Base-by-base conservation (phyloP, 371 early-diverging fungal species). In the Zancudomyces culisetae region DNA sequence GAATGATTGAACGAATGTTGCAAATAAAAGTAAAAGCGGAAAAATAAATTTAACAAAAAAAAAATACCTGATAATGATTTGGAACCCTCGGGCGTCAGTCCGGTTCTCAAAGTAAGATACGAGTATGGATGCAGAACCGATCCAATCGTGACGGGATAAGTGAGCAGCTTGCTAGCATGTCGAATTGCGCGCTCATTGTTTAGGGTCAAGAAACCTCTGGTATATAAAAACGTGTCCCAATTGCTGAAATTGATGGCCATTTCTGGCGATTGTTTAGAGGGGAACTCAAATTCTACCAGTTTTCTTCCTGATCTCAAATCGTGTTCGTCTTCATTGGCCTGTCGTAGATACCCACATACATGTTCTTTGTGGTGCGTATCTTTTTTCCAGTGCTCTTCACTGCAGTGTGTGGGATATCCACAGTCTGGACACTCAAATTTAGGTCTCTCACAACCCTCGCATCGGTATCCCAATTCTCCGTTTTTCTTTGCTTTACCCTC, bases 351-450 rank as follows among this genome's bases (percentile, higher is more conserved):
- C 8, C 57, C 57, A 60, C 87, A 85, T 45, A 72, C 60, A 52
- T 62, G 55, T 13, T 49, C 56, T 56, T 81, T 80, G 8, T 76
- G 70, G 23, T 65, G 65, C 49, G 63, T 63, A 40, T 78, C 85
- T 56, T 64, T 59, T 28, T 69, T 54, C 71, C 83, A 83, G 64
- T 87, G 87, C 49, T 78, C 75, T 52, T 77, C 73, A 51, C 73
- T 71, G 60, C 87, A 87, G 58, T 87, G 87, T 6, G 87, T 87
- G 40, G 87, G 85, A 51, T 79, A 81, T 24, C 87, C 87, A 61
- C 87, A 87, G 45, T 80, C 78, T 13, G 85, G 81, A 58, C 87
- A 87, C 59, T 80, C 83, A 52, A 69, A 81, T 19, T 52, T 61
- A 18, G 83, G 81, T 22, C 64, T 61, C n/a, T 3, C 13, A 3